phyloP scores from a whole-genome alignment of 495 filamentous ascomycete genomes.

The Evernia prunastri region DNA sequence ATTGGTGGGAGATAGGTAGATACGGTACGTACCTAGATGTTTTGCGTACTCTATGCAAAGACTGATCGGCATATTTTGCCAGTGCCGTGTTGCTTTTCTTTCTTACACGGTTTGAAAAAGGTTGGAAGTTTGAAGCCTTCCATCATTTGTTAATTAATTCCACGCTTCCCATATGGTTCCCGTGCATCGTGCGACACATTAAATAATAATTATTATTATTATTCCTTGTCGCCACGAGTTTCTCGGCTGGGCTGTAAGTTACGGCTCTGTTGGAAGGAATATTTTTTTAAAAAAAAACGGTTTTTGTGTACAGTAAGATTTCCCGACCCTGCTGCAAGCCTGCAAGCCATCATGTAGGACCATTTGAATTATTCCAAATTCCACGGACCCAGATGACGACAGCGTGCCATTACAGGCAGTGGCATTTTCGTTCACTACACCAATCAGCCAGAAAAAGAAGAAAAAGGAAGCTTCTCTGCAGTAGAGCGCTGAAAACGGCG shows the following conservation, averaged over 20 bases:
- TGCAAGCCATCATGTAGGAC: background rate
- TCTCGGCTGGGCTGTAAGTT: background rate
- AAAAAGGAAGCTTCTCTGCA: background rate
- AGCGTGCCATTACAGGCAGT: background rate
- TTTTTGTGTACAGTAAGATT: background rate
- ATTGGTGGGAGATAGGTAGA: too few relatives aligned
- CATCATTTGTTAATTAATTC: too few relatives aligned
- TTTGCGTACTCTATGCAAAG: too few relatives aligned
- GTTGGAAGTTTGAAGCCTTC: background rate
- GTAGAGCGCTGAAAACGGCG: background rate
- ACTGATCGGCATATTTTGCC: background rate
- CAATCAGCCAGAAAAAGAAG: background rate
- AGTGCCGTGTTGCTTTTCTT: background rate
- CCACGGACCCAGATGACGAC: background rate
- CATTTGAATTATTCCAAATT: background rate
- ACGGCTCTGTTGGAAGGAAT: background rate
- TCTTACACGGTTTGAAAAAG: background rate
- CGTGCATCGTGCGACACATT: background rate
- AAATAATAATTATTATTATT: too few relatives aligned
- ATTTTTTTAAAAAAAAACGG: too few relatives aligned
- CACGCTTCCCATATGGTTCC: background rate
- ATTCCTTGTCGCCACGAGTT: slow-evolving; percentile 3
- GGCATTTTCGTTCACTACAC: background rate
- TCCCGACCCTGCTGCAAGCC: background rate
- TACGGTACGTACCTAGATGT: too few relatives aligned